Conservation (phyloP, 345 rosid genomes). For the Salix koriyanagi region DNA sequence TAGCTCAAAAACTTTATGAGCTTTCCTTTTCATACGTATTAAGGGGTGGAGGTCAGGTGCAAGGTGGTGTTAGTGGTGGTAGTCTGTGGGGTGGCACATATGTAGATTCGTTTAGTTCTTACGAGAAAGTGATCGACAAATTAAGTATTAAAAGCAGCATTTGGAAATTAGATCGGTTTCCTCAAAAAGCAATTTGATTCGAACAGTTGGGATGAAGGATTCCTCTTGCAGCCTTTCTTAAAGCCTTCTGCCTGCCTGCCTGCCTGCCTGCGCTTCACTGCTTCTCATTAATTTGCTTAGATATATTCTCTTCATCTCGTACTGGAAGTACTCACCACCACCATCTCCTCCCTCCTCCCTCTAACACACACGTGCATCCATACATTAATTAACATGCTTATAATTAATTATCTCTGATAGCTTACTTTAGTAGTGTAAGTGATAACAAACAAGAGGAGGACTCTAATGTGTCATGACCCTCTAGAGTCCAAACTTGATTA, state of each 20-base stretch:
- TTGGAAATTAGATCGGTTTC: slow-evolving; percentile 21
- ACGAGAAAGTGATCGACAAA: slow-evolving; percentile 15
- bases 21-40: slow-evolving; percentile 10
- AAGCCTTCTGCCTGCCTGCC: slow-evolving; percentile 14
- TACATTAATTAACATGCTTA: neutral
- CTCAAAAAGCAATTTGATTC: slow-evolving; percentile 35
- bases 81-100: slow-evolving; percentile 11
- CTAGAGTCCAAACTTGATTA: neutral
- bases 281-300: slow-evolving; percentile 3
- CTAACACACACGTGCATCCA: neutral
- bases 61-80: slow-evolving; percentile 7
- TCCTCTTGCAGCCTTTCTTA: slow-evolving; percentile 36
- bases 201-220: slow-evolving; percentile 20
- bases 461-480: too few species aligned
- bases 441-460: too few species aligned
- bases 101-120: slow-evolving; percentile 29
- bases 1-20: slow-evolving; percentile 16
- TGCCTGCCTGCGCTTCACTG: slow-evolving; percentile 13
- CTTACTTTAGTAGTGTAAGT: neutral
- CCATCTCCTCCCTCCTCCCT: neutral
- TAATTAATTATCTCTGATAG: neutral
- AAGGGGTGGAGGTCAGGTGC: neutral
- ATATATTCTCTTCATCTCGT: slow-evolving; percentile 1
- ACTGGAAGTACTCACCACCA: neutral
- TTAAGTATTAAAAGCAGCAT: slow-evolving; percentile 25